Conservation (phyloP, 2,329 filamentous ascomycete species). For the Aspergillus viridinutans region DNA sequence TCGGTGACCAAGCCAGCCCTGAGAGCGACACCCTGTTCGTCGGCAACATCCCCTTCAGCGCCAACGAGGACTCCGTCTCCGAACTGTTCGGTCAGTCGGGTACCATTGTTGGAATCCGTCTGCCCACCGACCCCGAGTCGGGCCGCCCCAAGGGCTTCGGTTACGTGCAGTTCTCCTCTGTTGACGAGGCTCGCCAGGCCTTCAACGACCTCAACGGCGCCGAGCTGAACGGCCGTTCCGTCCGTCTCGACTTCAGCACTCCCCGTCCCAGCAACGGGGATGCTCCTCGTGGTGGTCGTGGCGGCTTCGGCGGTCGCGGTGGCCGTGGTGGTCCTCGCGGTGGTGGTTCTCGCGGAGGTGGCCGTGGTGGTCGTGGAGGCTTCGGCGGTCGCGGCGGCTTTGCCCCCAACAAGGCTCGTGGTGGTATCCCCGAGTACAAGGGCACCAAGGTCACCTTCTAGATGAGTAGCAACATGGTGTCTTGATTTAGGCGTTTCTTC, state of each 20-base stretch:
- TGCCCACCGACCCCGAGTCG: slow-evolving; percentile 81
- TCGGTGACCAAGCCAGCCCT: slow-evolving; percentile 74
- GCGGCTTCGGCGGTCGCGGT: slow-evolving; percentile 46
- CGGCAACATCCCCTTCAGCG: slow-evolving; percentile 83
- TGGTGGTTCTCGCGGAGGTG: slow-evolving; percentile 50
- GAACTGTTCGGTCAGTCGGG: slow-evolving; percentile 70
- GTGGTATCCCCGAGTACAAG: slow-evolving; percentile 63
- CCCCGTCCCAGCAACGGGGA: slow-evolving; percentile 58
- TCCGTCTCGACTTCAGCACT: slow-evolving; percentile 79
- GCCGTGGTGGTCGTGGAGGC: slow-evolving; percentile 43
- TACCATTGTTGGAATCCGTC: slow-evolving; percentile 71
- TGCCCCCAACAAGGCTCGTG: slow-evolving; percentile 47
- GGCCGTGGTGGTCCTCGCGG: slow-evolving; percentile 51
- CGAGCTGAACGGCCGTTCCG: slow-evolving; percentile 65
- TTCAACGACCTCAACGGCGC: slow-evolving; percentile 67
- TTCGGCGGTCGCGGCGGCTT: slow-evolving; percentile 47
- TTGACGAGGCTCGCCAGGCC: slow-evolving; percentile 77
- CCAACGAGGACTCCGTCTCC: slow-evolving; percentile 69
- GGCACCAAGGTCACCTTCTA: slow-evolving; percentile 76
- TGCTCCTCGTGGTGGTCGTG: slow-evolving; percentile 41
- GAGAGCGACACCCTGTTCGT: slow-evolving; percentile 86
- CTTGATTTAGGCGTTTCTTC: neutral
- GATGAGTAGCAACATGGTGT: slow-evolving; percentile 12
- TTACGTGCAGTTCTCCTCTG: slow-evolving; percentile 76
- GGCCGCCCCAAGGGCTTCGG: slow-evolving; percentile 88